A percentile compares a stretch with the other conserved stretches of the same genome.
phyloP scores from a whole-genome alignment of 2,329 filamentous ascomycete genomes.

The Ophiosphaerella korrae region DNA sequence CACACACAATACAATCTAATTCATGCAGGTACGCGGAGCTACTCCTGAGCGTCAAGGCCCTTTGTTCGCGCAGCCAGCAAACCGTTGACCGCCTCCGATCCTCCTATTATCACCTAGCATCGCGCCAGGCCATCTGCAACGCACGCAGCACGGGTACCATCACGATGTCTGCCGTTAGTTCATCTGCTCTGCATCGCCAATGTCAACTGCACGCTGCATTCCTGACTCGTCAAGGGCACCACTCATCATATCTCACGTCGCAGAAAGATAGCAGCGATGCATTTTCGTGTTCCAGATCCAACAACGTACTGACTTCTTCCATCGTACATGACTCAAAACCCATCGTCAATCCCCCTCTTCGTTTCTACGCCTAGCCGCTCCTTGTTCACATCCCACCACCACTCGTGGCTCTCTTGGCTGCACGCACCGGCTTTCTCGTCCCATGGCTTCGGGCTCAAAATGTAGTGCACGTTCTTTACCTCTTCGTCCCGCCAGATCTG shows the following conservation, averaged over 20 bases:
- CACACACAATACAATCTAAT: conserved; percentile 12
- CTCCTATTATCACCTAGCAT: too few species aligned
- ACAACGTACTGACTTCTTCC: too few species aligned
- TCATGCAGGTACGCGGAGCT: conserved; percentile 28
- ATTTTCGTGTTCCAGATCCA: too few species aligned
- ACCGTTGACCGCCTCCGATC: too few species aligned
- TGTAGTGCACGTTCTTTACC: conserved; percentile 68
- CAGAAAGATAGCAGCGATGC: too few species aligned
- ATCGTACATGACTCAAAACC: conserved; percentile 47
- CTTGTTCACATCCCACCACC: conserved; percentile 62
- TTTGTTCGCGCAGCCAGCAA: too few species aligned
- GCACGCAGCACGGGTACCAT: too few species aligned
- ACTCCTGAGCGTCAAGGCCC: conserved; percentile 17
- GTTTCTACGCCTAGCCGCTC: conserved; percentile 57
- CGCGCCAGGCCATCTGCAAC: too few species aligned
- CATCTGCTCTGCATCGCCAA: background rate
- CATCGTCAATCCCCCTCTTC: conserved; percentile 55
- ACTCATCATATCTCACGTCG: too few species aligned
- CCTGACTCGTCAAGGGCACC: too few species aligned
- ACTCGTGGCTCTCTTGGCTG: conserved; percentile 57
- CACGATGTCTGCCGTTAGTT: background rate
- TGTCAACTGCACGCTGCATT: too few species aligned
- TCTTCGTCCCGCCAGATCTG: conserved; percentile 64
- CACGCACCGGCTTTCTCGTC: conserved; percentile 56
- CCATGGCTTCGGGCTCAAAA: conserved; percentile 68